phyloP scores from a whole-genome alignment of 768 basidiomycete genomes.

The Tulasnella sp. region DNA sequence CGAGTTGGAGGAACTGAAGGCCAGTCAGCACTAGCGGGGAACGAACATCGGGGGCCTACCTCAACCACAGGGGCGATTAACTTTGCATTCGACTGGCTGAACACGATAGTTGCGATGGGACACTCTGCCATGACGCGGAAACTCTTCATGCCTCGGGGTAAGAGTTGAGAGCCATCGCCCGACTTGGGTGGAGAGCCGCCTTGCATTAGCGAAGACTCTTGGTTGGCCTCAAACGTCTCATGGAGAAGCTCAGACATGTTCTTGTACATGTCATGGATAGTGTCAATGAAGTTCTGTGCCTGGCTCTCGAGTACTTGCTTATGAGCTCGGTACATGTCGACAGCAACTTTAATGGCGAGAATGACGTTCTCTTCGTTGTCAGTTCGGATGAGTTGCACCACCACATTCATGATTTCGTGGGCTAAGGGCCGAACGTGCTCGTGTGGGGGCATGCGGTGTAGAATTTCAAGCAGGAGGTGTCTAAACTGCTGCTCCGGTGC shows the following conservation, averaged over 20 bases:
- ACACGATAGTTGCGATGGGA: slow-evolving; percentile 80
- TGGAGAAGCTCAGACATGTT: slow-evolving; percentile 62
- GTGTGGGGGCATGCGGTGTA: slow-evolving; percentile 73
- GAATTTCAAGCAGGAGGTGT: slow-evolving; percentile 72
- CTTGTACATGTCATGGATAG: slow-evolving; percentile 65
- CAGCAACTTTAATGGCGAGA: slow-evolving; percentile 78
- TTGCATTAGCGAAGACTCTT: background rate
- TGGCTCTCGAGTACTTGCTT: slow-evolving; percentile 59
- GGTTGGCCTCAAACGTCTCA: slow-evolving; percentile 52
- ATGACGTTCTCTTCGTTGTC: slow-evolving; percentile 97
- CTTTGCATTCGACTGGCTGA: slow-evolving; percentile 68
- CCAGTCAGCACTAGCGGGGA: background rate
- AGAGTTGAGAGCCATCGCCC: background rate
- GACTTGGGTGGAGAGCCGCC: slow-evolving; percentile 10
- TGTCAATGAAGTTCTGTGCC: slow-evolving; percentile 62
- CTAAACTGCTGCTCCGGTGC: slow-evolving; percentile 50
- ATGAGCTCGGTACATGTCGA: slow-evolving; percentile 75
- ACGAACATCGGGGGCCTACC: slow-evolving; percentile 43
- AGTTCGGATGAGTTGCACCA: slow-evolving; percentile 69
- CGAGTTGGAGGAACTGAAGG: slow-evolving; percentile 46
- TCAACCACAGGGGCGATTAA: slow-evolving; percentile 54
- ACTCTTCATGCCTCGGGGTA: slow-evolving; percentile 30
- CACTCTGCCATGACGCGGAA: slow-evolving; percentile 93
- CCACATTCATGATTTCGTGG: slow-evolving; percentile 54
- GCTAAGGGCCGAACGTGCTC: slow-evolving; percentile 66